A percentile compares a stretch with the other conserved stretches of the same genome.
Conservation (phyloP, 1,284 basidiomycete species). For the Tremellales sp. region DNA sequence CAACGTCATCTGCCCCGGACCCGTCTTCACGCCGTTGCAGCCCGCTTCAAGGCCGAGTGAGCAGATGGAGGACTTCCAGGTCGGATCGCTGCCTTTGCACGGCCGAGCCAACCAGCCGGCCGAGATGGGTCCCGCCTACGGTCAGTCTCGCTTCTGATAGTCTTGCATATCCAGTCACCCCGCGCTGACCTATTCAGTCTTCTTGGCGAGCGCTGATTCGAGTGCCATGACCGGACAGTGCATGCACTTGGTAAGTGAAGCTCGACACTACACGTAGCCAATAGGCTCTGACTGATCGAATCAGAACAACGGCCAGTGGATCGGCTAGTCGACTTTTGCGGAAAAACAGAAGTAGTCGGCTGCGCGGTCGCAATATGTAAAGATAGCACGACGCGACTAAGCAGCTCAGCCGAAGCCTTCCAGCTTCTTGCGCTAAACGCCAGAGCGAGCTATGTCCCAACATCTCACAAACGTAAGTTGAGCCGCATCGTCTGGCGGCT, state of each 20-base stretch:
- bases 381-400: no score
- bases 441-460: no score
- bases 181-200: conserved; percentile 16
- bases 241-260: conserved; percentile 30
- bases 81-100: conserved; percentile 52
- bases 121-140: conserved; percentile 56
- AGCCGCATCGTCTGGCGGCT: no score
- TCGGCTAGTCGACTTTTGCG: conserved; percentile 30
- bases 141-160: conserved; percentile 12
- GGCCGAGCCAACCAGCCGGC: conserved; percentile 57
- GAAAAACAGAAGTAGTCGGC: no score
- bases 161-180: neutral
- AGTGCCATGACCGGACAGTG: conserved; percentile 39
- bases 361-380: no score
- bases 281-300: neutral
- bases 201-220: conserved; percentile 33
- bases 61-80: conserved; percentile 54
- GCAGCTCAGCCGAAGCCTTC: no score
- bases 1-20: conserved; percentile 32
- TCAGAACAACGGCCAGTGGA: conserved; percentile 41
- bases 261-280: neutral
- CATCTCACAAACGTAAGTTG: no score
- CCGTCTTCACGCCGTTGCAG: conserved; percentile 50
- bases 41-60: conserved; percentile 55
- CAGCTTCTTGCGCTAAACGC: no score